phyloP scores from a whole-genome alignment of 805 yeast genomes.

The Starmera amethionina region DNA sequence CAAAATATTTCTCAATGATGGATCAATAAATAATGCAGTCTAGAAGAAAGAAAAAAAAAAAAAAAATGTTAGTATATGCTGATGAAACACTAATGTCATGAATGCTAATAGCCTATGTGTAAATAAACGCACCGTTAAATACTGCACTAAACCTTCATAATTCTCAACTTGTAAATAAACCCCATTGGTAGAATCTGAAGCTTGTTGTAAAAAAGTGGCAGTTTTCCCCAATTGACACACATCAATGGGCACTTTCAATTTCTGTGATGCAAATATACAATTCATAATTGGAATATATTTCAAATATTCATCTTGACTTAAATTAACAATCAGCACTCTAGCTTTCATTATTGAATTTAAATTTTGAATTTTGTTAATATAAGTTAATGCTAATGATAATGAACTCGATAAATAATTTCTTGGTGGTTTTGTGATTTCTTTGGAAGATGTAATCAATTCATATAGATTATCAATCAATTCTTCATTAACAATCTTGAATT shows the following conservation, averaged over 20 bases:
- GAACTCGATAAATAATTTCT: slow-evolving; percentile 64
- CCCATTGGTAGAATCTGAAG: slow-evolving; percentile 91
- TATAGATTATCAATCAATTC: slow-evolving; percentile 53
- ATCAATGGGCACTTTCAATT: slow-evolving; percentile 81
- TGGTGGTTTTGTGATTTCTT: slow-evolving; percentile 20
- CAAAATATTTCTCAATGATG: slow-evolving; percentile 65
- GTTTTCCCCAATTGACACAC: slow-evolving; percentile 70
- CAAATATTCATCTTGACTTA: slow-evolving; percentile 65
- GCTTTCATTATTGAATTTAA: slow-evolving; percentile 45
- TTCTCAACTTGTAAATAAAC: slow-evolving; percentile 62
- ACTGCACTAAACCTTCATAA: slow-evolving; percentile 74
- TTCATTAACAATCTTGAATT: slow-evolving; percentile 73
- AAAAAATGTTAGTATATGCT: neutral
- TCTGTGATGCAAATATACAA: slow-evolving; percentile 91
- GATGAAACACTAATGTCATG: no score
- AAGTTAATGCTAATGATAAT: slow-evolving; percentile 69
- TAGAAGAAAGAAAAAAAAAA: slow-evolving; percentile 9
- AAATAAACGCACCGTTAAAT: slow-evolving; percentile 47
- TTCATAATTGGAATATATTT: slow-evolving; percentile 93
- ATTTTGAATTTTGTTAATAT: slow-evolving; percentile 50
- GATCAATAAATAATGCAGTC: slow-evolving; percentile 82
- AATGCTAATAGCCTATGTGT: no score
- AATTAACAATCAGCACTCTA: slow-evolving; percentile 49
- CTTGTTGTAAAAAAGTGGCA: slow-evolving; percentile 87
- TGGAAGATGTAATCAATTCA: slow-evolving; percentile 18